phyloP scores from a whole-genome alignment of 2,329 filamentous ascomycete species.

The Herpotrichia juniperi region DNA sequence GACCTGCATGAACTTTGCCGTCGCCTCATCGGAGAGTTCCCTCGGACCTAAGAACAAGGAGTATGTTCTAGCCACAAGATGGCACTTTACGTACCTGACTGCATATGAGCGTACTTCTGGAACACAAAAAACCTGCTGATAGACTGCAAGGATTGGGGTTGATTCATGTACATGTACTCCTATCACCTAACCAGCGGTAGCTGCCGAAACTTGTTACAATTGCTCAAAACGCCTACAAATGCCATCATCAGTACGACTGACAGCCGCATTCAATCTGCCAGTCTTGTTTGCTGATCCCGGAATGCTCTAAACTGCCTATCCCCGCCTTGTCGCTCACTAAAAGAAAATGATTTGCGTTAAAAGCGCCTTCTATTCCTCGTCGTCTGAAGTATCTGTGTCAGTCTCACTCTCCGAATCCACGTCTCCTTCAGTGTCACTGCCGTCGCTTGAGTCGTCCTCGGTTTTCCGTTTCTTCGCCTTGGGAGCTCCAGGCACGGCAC shows the following conservation, averaged over 20 bases:
- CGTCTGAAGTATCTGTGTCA: conserved; percentile 51
- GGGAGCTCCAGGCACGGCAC: conserved; percentile 53
- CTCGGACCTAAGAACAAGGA: too few relatives aligned
- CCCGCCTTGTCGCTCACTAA: neutral
- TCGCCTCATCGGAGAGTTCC: too few relatives aligned
- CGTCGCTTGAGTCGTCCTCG: conserved; percentile 66
- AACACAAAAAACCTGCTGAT: neutral
- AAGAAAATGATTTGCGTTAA: neutral
- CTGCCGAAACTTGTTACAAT: conserved; percentile 9
- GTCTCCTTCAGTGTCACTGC: conserved; percentile 69
- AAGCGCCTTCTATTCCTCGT: conserved; percentile 42
- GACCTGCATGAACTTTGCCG: too few relatives aligned
- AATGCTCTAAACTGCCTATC: neutral
- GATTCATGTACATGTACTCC: conserved; percentile 20
- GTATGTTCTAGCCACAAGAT: conserved; percentile 8
- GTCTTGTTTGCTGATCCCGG: neutral
- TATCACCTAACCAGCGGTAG: conserved; percentile 5
- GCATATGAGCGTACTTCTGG: conserved; percentile 4
- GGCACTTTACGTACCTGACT: neutral
- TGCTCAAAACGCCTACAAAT: conserved; percentile 36
- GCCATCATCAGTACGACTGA: conserved; percentile 14
- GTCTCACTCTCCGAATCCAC: conserved; percentile 59
- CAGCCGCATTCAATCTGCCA: conserved; percentile 7
- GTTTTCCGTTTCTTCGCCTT: conserved; percentile 64
- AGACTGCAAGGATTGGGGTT: neutral